phyloP scores from a whole-genome alignment of 1,139 yeast genomes.

The Blastobotrys elegans region DNA sequence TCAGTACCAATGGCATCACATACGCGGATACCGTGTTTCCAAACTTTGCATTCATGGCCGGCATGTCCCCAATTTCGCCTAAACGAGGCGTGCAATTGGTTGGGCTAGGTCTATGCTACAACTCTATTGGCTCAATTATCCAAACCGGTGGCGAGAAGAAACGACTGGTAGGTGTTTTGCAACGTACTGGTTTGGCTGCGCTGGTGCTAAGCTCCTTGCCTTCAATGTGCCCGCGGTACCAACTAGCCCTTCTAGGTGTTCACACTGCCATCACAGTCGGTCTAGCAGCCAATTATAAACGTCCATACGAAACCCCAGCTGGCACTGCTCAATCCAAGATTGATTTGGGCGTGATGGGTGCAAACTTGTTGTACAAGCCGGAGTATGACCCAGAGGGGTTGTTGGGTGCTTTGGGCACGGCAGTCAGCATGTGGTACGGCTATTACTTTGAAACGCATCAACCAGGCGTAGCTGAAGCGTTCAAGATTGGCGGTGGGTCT shows the following conservation, averaged over 20 bases:
- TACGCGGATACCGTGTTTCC: slow-evolving; percentile 39
- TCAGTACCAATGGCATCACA: slow-evolving; percentile 27
- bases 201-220: slow-evolving; percentile 24
- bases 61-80: slow-evolving; percentile 29
- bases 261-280: slow-evolving; percentile 30
- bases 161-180: slow-evolving; percentile 36
- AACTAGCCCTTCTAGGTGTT: slow-evolving; percentile 23
- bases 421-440: slow-evolving; percentile 37
- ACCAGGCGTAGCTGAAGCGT: slow-evolving; percentile 23
- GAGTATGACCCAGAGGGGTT: slow-evolving; percentile 38
- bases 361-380: slow-evolving; percentile 24
- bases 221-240: slow-evolving; percentile 20
- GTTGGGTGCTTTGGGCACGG: slow-evolving; percentile 33
- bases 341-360: slow-evolving; percentile 27
- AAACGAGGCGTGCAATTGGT: slow-evolving; percentile 27
- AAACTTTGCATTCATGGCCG: slow-evolving; percentile 34
- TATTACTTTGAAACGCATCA: slow-evolving; percentile 27
- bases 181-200: slow-evolving; percentile 35
- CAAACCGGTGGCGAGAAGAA: slow-evolving; percentile 19
- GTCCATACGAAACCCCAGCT: slow-evolving; percentile 30
- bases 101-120: slow-evolving; percentile 36
- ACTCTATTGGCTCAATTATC: slow-evolving; percentile 17
- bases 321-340: slow-evolving; percentile 34
- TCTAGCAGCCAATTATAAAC: slow-evolving; percentile 24
- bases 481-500: slow-evolving; percentile 28